Evolutionary conservation across 257 asterid genomes (phyloP).

Genomic region (Capsicum chinense): DNA sequence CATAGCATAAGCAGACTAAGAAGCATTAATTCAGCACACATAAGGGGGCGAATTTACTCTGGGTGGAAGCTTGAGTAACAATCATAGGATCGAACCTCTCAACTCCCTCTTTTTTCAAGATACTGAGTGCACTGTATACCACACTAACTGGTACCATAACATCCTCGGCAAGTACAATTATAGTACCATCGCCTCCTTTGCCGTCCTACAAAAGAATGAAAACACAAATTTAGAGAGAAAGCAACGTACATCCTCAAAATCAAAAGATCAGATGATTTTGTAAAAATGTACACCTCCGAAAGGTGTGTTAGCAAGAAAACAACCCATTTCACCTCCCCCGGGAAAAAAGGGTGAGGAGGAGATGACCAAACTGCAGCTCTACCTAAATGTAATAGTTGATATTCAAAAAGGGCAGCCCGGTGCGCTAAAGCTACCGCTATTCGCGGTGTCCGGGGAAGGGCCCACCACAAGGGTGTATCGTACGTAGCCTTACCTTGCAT

Average conservation of each 20-base stretch:
- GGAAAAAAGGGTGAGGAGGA: too few relatives aligned
- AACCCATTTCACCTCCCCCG: background rate
- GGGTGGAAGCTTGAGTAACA: constrained; percentile 68
- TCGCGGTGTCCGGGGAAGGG: too few relatives aligned
- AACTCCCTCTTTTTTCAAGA: constrained; percentile 52
- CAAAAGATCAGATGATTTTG: background rate
- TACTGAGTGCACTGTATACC: constrained; percentile 57
- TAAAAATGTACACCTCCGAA: background rate
- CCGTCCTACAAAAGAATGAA: constrained; percentile 40
- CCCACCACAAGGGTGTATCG: too few relatives aligned
- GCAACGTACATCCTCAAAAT: background rate
- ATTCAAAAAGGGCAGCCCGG: too few relatives aligned
- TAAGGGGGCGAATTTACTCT: constrained; percentile 45
- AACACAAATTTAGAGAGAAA: background rate
- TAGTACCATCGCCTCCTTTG: constrained; percentile 49
- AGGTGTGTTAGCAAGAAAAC: background rate
- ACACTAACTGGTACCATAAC: constrained; percentile 48
- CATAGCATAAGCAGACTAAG: constrained; percentile 6
- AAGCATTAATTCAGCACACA: background rate
- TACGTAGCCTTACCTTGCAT: too few relatives aligned
- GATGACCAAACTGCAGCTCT: too few relatives aligned
- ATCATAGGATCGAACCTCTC: constrained; percentile 60
- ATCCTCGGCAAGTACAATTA: constrained; percentile 68
- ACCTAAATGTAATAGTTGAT: too few relatives aligned
- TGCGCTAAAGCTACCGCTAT: too few relatives aligned